These are phyloP conservation scores for Blumeria graminis DNA, from an alignment of 2,329 filamentous ascomycete species.

Conservation along the genomic window DNA sequence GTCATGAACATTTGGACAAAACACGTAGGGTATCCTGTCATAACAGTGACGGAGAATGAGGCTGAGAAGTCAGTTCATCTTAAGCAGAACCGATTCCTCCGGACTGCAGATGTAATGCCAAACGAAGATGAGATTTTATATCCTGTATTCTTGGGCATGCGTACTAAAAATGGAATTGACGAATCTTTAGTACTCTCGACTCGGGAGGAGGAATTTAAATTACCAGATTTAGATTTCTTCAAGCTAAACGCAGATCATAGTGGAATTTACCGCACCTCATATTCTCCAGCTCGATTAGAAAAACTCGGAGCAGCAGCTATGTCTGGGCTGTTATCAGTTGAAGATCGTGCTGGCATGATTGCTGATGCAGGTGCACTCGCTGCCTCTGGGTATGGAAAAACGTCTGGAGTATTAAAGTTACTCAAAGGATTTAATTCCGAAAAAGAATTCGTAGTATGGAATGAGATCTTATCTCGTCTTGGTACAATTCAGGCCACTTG, in stretches of 20 bases:
- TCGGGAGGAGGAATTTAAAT: slow-evolving; percentile 54
- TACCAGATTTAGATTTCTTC: slow-evolving; percentile 69
- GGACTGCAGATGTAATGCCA: slow-evolving; percentile 78
- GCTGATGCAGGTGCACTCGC: slow-evolving; percentile 78
- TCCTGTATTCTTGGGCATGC: slow-evolving; percentile 70
- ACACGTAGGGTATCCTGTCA: slow-evolving; percentile 78
- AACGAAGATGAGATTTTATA: slow-evolving; percentile 77
- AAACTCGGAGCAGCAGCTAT: slow-evolving; percentile 79
- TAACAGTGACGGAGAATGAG: slow-evolving; percentile 59
- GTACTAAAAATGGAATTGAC: slow-evolving; percentile 62
- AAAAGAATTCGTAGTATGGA: slow-evolving; percentile 82
- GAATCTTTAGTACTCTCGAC: slow-evolving; percentile 45
- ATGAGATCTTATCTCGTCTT: slow-evolving; percentile 63
- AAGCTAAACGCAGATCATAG: slow-evolving; percentile 93
- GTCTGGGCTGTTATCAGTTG: slow-evolving; percentile 53
- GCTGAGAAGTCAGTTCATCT: slow-evolving; percentile 51
- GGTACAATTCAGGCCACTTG: slow-evolving; percentile 61
- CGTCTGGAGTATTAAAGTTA: slow-evolving; percentile 65
- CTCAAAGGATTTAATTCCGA: slow-evolving; percentile 71
- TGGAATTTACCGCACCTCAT: slow-evolving; percentile 75
- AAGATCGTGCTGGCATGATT: slow-evolving; percentile 87
- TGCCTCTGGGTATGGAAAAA: slow-evolving; percentile 78
- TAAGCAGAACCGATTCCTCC: slow-evolving; percentile 86
- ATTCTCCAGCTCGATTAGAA: slow-evolving; percentile 56
- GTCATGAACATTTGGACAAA: slow-evolving; percentile 97